Percentiles rank a stretch among this genome's conserved stretches.
phyloP scores from a whole-genome alignment of 257 asterid species.

The Apocynum venetum region DNA sequence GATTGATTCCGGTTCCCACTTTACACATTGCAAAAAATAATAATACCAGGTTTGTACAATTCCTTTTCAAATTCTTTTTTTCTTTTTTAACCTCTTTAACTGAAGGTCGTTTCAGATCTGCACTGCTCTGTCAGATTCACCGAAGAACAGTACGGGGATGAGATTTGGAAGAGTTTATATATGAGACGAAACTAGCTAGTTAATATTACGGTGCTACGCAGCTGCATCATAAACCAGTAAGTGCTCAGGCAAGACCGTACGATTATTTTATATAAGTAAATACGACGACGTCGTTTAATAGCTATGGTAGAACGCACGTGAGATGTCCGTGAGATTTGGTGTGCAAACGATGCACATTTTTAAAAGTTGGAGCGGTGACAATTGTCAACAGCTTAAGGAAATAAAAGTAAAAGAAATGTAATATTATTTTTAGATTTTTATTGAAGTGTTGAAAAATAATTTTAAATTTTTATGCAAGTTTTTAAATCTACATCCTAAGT shows the following conservation, averaged over 20 bases:
- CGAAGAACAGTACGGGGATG: background rate
- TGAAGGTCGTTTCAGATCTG: background rate
- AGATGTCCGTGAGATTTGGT: slow-evolving; percentile 4
- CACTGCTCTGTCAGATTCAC: background rate
- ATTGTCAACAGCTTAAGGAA: no score
- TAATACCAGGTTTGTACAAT: background rate
- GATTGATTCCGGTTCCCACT: background rate
- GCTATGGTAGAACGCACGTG: background rate
- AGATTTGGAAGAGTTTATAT: background rate
- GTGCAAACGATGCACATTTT: no score
- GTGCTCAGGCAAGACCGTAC: background rate
- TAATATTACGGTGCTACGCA: slow-evolving; percentile 14
- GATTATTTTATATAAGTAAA: background rate
- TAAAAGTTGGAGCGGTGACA: no score
- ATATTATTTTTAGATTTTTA: no score
- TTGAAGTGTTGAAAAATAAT: no score
- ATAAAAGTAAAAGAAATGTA: no score
- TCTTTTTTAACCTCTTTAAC: background rate
- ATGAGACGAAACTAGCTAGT: background rate
- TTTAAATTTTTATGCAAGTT: no score
- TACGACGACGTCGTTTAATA: background rate
- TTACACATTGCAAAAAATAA: background rate
- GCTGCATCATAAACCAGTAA: background rate
- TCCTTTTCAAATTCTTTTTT: background rate
- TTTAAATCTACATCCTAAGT: no score